Percentiles rank a stretch among this genome's conserved stretches.
These are phyloP conservation scores for Gymnopus androsaceus DNA, from an alignment of 1,284 basidiomycete species.

Conservation along the genomic window DNA sequence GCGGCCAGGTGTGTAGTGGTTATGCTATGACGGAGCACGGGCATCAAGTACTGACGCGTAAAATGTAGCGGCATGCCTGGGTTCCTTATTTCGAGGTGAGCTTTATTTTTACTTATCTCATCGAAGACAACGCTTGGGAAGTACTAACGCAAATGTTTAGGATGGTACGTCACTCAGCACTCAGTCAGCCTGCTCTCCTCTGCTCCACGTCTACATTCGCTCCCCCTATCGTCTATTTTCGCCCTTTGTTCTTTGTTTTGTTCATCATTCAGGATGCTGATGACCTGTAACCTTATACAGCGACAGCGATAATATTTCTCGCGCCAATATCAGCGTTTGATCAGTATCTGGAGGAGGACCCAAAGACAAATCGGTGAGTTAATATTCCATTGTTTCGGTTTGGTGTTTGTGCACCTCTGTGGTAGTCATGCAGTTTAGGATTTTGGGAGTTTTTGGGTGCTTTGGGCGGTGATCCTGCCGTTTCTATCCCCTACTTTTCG, in stretches of 20 bases:
- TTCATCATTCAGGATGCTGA: slow-evolving; percentile 7
- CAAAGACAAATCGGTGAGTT: slow-evolving; percentile 54
- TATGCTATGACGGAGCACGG: too few relatives aligned
- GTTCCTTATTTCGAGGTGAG: slow-evolving; percentile 73
- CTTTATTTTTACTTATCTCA: neutral
- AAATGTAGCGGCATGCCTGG: slow-evolving; percentile 69
- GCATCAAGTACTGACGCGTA: too few relatives aligned
- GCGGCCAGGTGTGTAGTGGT: slow-evolving; percentile 35
- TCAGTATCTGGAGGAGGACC: slow-evolving; percentile 83
- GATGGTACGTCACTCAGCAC: slow-evolving; percentile 70
- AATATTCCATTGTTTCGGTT: neutral
- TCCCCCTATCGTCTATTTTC: too few relatives aligned
- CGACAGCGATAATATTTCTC: slow-evolving; percentile 73
- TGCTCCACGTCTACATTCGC: too few relatives aligned
- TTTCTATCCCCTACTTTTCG: too few relatives aligned
- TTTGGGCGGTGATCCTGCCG: too few relatives aligned
- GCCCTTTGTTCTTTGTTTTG: too few relatives aligned
- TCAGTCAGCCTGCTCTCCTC: too few relatives aligned
- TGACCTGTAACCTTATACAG: slow-evolving; percentile 32
- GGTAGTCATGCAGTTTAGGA: neutral
- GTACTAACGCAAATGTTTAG: too few relatives aligned
- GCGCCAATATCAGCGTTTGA: slow-evolving; percentile 83
- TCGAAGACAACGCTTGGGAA: too few relatives aligned
- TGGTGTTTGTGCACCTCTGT: neutral
- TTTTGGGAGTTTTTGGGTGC: too few relatives aligned